Base-by-base conservation (phyloP, 805 yeast species). In the Candida coquimbonensis region DNA sequence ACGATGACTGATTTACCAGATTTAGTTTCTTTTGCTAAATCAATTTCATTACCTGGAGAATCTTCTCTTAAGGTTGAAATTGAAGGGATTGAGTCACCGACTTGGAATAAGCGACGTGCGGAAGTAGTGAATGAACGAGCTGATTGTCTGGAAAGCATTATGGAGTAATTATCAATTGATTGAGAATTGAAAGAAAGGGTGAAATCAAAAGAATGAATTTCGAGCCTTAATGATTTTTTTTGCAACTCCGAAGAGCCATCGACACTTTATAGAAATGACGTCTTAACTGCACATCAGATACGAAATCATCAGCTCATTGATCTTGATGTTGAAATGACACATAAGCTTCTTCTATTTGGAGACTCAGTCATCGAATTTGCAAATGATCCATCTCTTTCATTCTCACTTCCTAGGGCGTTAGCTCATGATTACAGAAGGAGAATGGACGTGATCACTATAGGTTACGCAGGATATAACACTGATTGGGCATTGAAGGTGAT, bases 31-130 rank as follows among this genome's bases (percentile, higher is more conserved):
- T 72, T 70, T 26, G 83, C 77, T 42, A 84, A 66, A 58, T 80
- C 72, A 50, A 82, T 72, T 19, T 65, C 61, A 56, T 80, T 76
- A 37, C 85, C 83, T 42, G 91, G 91, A 19, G 86, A 74, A 38
- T 76, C 77, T 51, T 79, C 83, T 43, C 60, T 66, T 48, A 77
- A 64, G 36, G 80, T 68, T n/a, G 74, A 56, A 14, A 68, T 70
- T 0, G 74, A 62, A n/a, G 91, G 90, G 47, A 86, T 69, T 41
- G 64, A 52, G 53, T 78, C 81, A 27, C 95, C 93, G 17, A 67
- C 78, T 38, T 74, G 62, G 49, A 80, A 67, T 31, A 55, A 38
- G 12, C 57, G 47, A 34, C 59, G 54, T 17, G 57, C 38, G 11
- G 54, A 46, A 19, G 62, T 47, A 40, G 52, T 54, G 53, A 64